phyloP scores from a whole-genome alignment of 352 stramenopile genomes.

The Pythium aquatile region DNA sequence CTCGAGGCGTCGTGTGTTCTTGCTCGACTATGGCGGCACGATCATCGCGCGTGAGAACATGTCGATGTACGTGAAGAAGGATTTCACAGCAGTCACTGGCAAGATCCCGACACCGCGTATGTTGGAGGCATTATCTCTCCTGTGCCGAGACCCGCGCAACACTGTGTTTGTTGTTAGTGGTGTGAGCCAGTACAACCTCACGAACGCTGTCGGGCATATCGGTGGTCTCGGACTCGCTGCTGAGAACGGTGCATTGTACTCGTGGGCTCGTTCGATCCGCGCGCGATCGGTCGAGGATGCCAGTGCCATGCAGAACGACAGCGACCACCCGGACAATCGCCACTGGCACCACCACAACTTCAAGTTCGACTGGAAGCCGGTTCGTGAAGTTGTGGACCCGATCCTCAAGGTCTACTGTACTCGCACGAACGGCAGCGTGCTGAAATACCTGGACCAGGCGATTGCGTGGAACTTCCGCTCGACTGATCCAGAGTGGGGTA shows the following conservation, averaged over 20 bases:
- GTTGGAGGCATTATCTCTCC: slow-evolving; percentile 83
- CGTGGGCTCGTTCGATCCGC: slow-evolving; percentile 71
- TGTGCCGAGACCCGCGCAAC: slow-evolving; percentile 92
- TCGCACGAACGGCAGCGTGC: slow-evolving; percentile 94
- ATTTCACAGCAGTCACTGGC: slow-evolving; percentile 93
- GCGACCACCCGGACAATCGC: slow-evolving; percentile 30
- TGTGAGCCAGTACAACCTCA: slow-evolving; percentile 90
- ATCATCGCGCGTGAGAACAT: slow-evolving; percentile 91
- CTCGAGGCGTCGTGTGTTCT: slow-evolving; percentile 90
- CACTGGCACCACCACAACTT: slow-evolving; percentile 79
- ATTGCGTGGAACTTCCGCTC: slow-evolving; percentile 98
- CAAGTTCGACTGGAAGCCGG: slow-evolving; percentile 90
- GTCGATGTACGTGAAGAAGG: slow-evolving; percentile 96
- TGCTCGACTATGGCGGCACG: slow-evolving; percentile 98
- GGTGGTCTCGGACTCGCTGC: slow-evolving; percentile 91
- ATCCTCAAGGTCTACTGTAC: slow-evolving; percentile 96
- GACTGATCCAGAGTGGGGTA: slow-evolving; percentile 96
- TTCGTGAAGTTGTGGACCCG: slow-evolving; percentile 90
- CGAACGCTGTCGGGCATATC: slow-evolving; percentile 91
- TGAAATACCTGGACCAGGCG: slow-evolving; percentile 91
- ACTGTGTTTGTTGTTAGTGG: slow-evolving; percentile 98
- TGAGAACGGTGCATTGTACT: slow-evolving; percentile 95
- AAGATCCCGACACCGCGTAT: slow-evolving; percentile 89
- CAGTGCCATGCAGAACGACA: slow-evolving; percentile 22
- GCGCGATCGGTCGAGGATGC: slow-evolving; percentile 40